Evolutionary conservation across 345 rosid genomes (phyloP), one percentile per base, ranked within the genome.

Genomic region (Pelargonium nanum): DNA sequence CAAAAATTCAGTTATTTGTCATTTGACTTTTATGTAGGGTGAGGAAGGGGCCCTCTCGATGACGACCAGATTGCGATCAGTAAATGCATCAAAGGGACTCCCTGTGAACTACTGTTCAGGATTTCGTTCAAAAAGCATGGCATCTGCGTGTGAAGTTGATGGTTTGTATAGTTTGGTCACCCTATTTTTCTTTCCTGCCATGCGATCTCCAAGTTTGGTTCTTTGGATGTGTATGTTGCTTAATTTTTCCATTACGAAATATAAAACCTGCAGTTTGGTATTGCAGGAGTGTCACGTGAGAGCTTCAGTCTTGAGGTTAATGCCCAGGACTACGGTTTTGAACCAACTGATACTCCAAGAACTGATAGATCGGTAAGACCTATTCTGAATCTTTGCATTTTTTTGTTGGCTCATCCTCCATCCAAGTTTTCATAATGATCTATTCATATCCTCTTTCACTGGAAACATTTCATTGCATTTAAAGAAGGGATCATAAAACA

Each of bases 11-110:
- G 19, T 54, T 2, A 20, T 7, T n/a, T 51, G 21, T 53, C 59
- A 7, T 23, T 8, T 12, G 40, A 53, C 17, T 19, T 53, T 55
- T 30, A 48, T 77, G 65, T 70, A 92, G 97, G 97, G 99, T 4
- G 99, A 92, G 72, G 99, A 89, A 80, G 96, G 97, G 51, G 93
- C 96, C 21, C 89, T 89, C 66, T 93, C 99, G 52, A 89, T 89
- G 96, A 89, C 99, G 55, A 87, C 99, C 56, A 70, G 96, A 59
- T 74, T 84, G 70, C 76, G 88, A 61, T 80, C 96, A 22, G 81
- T 68, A 70, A 80, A 63, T 72, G 72, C 75, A 65, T 80, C 94
- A 6, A 89, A 92, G 82, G 94, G 99, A 63, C 75, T 87, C 34
- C 91, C 99, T 56, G 97, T 87, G 59, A 93, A 89, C 75, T 87